Evolutionary conservation across 768 basidiomycete species (phyloP), one percentile per base, ranked within the genome.

Genomic region (Tulasnella sp.): DNA sequence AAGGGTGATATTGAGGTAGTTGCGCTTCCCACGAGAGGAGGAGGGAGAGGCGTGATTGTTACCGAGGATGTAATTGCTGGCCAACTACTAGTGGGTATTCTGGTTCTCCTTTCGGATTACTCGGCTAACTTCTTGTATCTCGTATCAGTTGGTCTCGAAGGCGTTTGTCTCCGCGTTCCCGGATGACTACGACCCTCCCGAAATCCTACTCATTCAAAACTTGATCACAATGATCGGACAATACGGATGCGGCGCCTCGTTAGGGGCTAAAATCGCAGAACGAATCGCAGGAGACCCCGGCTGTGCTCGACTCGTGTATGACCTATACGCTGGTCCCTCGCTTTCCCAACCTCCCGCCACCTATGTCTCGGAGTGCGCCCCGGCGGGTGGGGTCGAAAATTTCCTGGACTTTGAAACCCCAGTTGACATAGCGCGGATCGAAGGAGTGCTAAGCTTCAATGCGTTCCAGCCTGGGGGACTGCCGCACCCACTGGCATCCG

Each of bases 41-140:
- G 83, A 9, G 83, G 83, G 13, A 78, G 83, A 55, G 83, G 84
- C 0, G 75, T 84, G 2, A 74, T 81, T 1, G 79, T 82, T 0
- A 81, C 80, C 1, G 70, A 74, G 15, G 81, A 82, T 20, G 70
- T 84, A 10, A 70, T 80, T 35, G 61, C 78, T 18, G 84, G 84
- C 9, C 82, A 83, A 29, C 78, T 84, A 0, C 78, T 84, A 44
- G 82, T 84, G 55, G 42, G 82, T 81, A 15, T 69, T 29, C 13
- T 9, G 26, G 29, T 29, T 26, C 29, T 3, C 23, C 37, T 32
- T 6, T 37, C 29, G 26, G 7, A 9, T 77, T n/a, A 7, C 44
- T 13, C 9, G 46, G 5, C 23, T 70, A 37, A 20, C 67, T 51
- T 23, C 23, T 11, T 51, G 23, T 73, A 10, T 76, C 15, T 76